Percentiles rank a stretch among this genome's conserved stretches.
phyloP scores from a whole-genome alignment of 1,139 yeast species.

The Suhomyces maxii region DNA sequence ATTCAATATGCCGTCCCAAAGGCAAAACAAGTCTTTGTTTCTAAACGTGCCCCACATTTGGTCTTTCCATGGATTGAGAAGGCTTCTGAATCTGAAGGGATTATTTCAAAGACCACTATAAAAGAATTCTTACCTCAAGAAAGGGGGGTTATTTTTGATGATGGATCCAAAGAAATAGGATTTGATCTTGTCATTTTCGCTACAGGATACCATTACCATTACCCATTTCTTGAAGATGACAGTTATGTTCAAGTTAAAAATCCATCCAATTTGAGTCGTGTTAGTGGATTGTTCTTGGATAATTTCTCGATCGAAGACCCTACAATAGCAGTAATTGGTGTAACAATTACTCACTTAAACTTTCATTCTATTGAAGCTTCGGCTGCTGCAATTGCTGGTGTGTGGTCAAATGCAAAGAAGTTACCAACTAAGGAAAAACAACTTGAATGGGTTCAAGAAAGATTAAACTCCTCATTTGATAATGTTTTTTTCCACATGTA shows the following conservation, averaged over 20 bases:
- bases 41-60: slow-evolving; percentile 35
- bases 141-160: slow-evolving; percentile 30
- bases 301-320: slow-evolving; percentile 45
- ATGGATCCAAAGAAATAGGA: slow-evolving; percentile 30
- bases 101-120: slow-evolving; percentile 31
- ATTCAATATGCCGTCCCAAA: slow-evolving; percentile 49
- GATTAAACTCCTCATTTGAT: slow-evolving; percentile 13
- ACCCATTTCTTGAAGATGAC: slow-evolving; percentile 30
- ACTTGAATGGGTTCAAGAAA: slow-evolving; percentile 25
- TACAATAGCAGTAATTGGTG: slow-evolving; percentile 42
- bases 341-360: slow-evolving; percentile 38
- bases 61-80: slow-evolving; percentile 29
- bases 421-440: slow-evolving; percentile 33
- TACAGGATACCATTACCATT: slow-evolving; percentile 41
- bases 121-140: slow-evolving; percentile 25
- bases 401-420: slow-evolving; percentile 35
- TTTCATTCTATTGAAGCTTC: slow-evolving; percentile 45
- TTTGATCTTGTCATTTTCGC: slow-evolving; percentile 34
- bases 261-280: slow-evolving; percentile 20
- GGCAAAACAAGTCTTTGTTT: slow-evolving; percentile 36
- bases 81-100: slow-evolving; percentile 36
- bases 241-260: slow-evolving; percentile 8
- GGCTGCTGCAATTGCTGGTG: slow-evolving; percentile 49
- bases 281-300: slow-evolving; percentile 39
- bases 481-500: slow-evolving; percentile 19